A percentile compares a stretch with the other conserved stretches of the same genome.
These are phyloP conservation scores for Chiua sp. DNA, from an alignment of 1,284 basidiomycete species.

Conservation along the genomic window DNA sequence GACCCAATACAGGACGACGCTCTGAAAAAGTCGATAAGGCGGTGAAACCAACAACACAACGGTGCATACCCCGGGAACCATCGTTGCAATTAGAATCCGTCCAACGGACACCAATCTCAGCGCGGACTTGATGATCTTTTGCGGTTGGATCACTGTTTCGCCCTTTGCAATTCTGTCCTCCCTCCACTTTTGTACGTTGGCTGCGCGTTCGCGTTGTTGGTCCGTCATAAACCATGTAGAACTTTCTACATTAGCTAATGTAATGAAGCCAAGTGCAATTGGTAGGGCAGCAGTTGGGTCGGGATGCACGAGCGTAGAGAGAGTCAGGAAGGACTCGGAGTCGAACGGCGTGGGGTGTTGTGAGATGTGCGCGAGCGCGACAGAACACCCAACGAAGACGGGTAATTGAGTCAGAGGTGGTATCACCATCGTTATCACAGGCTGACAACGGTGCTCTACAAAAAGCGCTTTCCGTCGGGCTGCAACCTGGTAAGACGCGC, in stretches of 20 bases:
- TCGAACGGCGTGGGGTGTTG: conserved; percentile 68
- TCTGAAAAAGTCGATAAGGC: conserved; percentile 46
- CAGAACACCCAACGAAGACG: conserved; percentile 69
- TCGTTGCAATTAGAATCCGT: conserved; percentile 77
- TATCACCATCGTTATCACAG: conserved; percentile 62
- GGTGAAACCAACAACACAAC: conserved; percentile 1
- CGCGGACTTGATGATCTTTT: conserved; percentile 62
- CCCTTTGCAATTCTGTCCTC: conserved; percentile 51
- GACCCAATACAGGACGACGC: conserved; percentile 84
- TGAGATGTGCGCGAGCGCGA: conserved; percentile 63
- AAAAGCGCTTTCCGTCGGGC: conserved; percentile 63
- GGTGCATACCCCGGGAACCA: conserved; percentile 75
- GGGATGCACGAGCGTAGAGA: conserved; percentile 70
- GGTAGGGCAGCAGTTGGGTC: conserved; percentile 77
- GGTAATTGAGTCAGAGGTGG: conserved; percentile 75
- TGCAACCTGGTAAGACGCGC: conserved; percentile 49
- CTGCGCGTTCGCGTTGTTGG: conserved; percentile 49
- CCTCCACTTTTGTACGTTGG: conserved; percentile 47
- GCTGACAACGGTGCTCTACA: conserved; percentile 60
- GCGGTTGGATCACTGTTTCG: conserved; percentile 51
- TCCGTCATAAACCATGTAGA: conserved; percentile 70
- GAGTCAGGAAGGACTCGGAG: conserved; percentile 74
- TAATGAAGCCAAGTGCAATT: conserved; percentile 72
- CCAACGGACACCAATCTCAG: conserved; percentile 69
- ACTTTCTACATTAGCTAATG: conserved; percentile 80